Percentiles rank a stretch among this genome's conserved stretches.
Evolutionary conservation across 352 stramenopile species (phyloP).

Genomic region (Pythium sp.): DNA sequence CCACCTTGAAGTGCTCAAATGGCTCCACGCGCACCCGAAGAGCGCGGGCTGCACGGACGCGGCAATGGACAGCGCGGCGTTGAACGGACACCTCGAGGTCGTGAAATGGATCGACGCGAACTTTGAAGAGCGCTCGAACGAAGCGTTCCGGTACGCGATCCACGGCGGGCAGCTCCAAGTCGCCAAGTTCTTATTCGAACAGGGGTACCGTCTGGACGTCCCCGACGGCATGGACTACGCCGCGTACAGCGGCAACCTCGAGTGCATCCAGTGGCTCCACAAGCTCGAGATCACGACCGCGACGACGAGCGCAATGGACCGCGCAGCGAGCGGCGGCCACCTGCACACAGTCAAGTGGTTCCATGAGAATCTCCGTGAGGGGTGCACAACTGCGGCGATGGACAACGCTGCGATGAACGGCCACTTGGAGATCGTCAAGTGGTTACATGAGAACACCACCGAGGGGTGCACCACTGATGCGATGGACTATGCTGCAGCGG

Average conservation of each 20-base stretch:
- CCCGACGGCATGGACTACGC: constrained; percentile 16
- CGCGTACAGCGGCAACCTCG: constrained; percentile 13
- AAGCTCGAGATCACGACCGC: constrained; percentile 1
- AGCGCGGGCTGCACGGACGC: constrained; percentile 16
- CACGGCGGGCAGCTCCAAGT: constrained; percentile 15
- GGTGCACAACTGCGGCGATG: constrained; percentile 24
- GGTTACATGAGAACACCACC: constrained; percentile 19
- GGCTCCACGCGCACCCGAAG: constrained; percentile 13
- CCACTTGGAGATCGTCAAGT: constrained; percentile 19
- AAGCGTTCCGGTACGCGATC: constrained; percentile 13
- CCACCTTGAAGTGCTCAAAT: constrained; percentile 18
- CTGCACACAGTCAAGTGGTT: constrained; percentile 21
- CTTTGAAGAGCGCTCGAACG: constrained; percentile 9
- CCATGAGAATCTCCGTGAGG: constrained; percentile 16
- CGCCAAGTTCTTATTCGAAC: constrained; percentile 15
- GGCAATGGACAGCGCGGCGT: constrained; percentile 24
- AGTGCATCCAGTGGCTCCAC: constrained; percentile 20
- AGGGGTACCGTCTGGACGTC: constrained; percentile 4
- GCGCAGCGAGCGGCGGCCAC: constrained; percentile 21
- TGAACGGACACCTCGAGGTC: constrained; percentile 20
- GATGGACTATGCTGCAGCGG: constrained; percentile 25
- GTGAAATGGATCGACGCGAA: constrained; percentile 22
- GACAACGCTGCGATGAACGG: constrained; percentile 19
- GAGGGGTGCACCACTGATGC: constrained; percentile 22
- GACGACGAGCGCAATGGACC: constrained; percentile 18